A percentile compares a stretch with the other conserved stretches of the same genome.
These are phyloP conservation scores for Venturia aucupariae DNA, from an alignment of 2,329 filamentous ascomycete genomes.

Conservation along the genomic window DNA sequence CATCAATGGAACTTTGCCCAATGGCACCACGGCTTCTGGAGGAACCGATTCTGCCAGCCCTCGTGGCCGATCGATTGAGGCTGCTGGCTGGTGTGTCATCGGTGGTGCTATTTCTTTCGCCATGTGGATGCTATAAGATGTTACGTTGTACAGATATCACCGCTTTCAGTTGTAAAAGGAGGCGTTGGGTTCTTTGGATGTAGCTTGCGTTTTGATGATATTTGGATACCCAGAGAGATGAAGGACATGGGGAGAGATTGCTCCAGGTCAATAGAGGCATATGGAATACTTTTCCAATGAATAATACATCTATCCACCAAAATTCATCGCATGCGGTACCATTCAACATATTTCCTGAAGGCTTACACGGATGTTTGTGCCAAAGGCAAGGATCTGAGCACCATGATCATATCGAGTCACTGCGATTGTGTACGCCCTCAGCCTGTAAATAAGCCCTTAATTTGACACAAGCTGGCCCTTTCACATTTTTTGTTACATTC, in stretches of 20 bases:
- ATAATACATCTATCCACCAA: no score
- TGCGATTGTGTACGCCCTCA: no score
- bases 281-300: no score
- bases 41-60: slow-evolving; percentile 18
- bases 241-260: background rate
- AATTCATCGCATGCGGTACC: no score
- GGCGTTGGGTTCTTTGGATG: background rate
- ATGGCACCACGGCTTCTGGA: slow-evolving; percentile 38
- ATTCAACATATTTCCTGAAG: no score
- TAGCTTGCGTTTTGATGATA: background rate
- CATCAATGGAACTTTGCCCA: slow-evolving; percentile 67
- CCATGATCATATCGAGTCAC: no score
- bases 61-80: background rate
- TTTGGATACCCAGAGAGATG: background rate
- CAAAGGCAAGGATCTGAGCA: no score
- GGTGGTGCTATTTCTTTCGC: slow-evolving; percentile 8
- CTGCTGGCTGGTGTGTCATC: slow-evolving; percentile 5
- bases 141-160: background rate
- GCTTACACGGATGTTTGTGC: no score
- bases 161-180: background rate
- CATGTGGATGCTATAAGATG: slow-evolving; percentile 1
- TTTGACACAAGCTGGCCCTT: no score
- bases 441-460: no score
- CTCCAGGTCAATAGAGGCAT: no score
- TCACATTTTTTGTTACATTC: no score